These are phyloP conservation scores for Seiridium unicorne DNA, from an alignment of 2,329 filamentous ascomycete species.

Conservation along the genomic window DNA sequence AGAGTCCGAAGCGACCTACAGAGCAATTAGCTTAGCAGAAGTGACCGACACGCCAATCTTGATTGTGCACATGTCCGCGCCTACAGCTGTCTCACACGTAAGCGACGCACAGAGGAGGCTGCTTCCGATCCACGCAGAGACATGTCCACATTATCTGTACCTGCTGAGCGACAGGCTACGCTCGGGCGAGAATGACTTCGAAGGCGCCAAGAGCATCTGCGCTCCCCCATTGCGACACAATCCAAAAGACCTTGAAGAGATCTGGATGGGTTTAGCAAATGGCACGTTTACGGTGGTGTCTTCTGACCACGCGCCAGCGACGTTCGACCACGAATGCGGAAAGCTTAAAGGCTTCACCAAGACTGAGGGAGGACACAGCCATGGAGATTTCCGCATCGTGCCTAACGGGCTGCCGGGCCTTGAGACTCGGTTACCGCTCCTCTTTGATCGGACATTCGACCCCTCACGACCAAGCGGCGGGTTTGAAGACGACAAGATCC, in stretches of 20 bases:
- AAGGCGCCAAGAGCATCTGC: constrained; percentile 55
- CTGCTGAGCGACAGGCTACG: constrained; percentile 43
- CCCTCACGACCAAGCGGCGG: constrained; percentile 1
- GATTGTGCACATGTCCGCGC: constrained; percentile 50
- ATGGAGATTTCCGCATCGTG: constrained; percentile 9
- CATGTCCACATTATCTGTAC: constrained; percentile 58
- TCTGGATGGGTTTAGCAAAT: constrained; percentile 50
- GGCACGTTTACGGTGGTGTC: constrained; percentile 54
- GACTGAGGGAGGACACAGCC: background rate
- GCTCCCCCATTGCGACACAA: constrained; percentile 48
- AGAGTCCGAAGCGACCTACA: constrained; percentile 48
- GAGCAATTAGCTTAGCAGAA: constrained; percentile 47
- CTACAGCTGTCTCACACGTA: constrained; percentile 45
- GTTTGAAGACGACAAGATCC: constrained; percentile 10
- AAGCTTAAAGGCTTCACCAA: constrained; percentile 9
- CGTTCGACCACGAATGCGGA: constrained; percentile 12
- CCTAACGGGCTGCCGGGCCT: constrained; percentile 12
- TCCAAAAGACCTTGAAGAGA: constrained; percentile 44
- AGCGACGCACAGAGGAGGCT: constrained; percentile 47
- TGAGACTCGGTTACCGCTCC: constrained; percentile 11
- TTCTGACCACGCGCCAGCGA: constrained; percentile 25
- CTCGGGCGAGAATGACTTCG: constrained; percentile 31
- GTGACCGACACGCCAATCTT: constrained; percentile 50
- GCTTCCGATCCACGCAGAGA: constrained; percentile 54
- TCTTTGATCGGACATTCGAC: constrained; percentile 13